phyloP scores from a whole-genome alignment of 2,329 filamentous ascomycete genomes.

The Nigrospora osmanthi region DNA sequence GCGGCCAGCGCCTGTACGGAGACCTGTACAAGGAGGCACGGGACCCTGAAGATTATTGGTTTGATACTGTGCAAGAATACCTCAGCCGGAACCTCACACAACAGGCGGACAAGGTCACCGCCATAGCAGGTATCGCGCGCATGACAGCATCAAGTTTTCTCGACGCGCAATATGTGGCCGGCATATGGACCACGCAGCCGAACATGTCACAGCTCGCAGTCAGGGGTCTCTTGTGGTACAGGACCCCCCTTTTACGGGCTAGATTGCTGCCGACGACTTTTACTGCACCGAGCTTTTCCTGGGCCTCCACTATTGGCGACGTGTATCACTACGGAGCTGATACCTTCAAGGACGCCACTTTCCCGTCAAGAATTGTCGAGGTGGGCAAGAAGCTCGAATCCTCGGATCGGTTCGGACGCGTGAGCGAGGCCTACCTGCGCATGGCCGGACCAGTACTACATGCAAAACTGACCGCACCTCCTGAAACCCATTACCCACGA shows the following conservation, averaged over 20 bases:
- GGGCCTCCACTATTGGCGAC: constrained; percentile 1
- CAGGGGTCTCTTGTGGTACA: neutral
- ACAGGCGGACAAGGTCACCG: neutral
- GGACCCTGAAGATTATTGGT: constrained; percentile 1
- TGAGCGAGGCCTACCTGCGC: neutral
- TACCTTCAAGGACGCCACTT: neutral
- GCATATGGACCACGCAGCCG: neutral
- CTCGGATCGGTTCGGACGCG: neutral
- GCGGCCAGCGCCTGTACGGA: neutral
- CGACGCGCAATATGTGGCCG: neutral
- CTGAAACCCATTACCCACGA: no score
- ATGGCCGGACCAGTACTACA: neutral
- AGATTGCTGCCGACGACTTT: neutral
- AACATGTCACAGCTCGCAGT: neutral
- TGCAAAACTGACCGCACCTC: neutral
- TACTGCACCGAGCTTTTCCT: constrained; percentile 2
- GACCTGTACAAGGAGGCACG: neutral
- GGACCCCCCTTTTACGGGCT: neutral
- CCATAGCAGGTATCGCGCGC: constrained; percentile 1
- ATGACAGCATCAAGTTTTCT: neutral
- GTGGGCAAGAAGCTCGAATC: neutral
- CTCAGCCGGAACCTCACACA: neutral
- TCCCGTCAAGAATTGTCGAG: neutral
- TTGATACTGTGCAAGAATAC: neutral
- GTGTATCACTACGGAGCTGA: neutral